phyloP scores from a whole-genome alignment of 768 basidiomycete genomes.

The Rhodosporidiobolus odoratus region DNA sequence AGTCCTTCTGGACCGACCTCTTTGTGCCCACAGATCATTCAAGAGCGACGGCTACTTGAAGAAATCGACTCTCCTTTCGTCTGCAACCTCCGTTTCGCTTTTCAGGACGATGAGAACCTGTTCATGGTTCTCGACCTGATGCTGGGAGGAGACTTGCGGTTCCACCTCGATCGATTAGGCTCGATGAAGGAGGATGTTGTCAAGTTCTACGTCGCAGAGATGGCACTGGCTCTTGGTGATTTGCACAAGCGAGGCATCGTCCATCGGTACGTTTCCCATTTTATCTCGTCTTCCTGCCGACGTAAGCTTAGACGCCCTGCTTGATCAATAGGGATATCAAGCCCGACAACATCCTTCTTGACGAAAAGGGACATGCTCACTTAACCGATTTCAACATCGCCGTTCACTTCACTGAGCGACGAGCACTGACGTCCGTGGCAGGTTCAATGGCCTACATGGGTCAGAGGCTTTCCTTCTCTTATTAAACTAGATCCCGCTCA shows the following conservation, averaged over 20 bases:
- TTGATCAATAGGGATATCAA: constrained; percentile 69
- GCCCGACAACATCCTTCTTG: constrained; percentile 93
- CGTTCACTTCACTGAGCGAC: constrained; percentile 87
- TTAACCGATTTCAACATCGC: constrained; percentile 99
- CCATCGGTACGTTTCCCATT: constrained; percentile 65
- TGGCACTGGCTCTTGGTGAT: constrained; percentile 79
- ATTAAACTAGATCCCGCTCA: background rate
- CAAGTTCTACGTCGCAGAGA: constrained; percentile 74
- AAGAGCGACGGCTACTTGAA: constrained; percentile 84
- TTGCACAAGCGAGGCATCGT: constrained; percentile 91
- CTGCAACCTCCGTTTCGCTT: constrained; percentile 61
- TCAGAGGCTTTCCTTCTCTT: constrained; percentile 45
- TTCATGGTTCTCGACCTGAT: constrained; percentile 92
- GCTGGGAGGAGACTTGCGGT: constrained; percentile 61
- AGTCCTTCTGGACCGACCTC: background rate
- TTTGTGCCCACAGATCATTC: constrained; percentile 67
- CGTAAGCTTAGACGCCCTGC: background rate
- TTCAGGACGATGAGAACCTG: constrained; percentile 92
- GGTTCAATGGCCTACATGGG: constrained; percentile 99
- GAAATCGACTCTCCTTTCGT: constrained; percentile 58
- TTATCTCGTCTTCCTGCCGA: background rate
- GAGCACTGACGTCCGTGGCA: constrained; percentile 84
- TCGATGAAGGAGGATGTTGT: constrained; percentile 43
- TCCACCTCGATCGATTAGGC: constrained; percentile 44
- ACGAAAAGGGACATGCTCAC: constrained; percentile 89